A percentile compares a stretch with the other conserved stretches of the same genome.
Evolutionary conservation across 2,329 filamentous ascomycete genomes (phyloP).

Genomic region (Penicillium aurantiogriseum): DNA sequence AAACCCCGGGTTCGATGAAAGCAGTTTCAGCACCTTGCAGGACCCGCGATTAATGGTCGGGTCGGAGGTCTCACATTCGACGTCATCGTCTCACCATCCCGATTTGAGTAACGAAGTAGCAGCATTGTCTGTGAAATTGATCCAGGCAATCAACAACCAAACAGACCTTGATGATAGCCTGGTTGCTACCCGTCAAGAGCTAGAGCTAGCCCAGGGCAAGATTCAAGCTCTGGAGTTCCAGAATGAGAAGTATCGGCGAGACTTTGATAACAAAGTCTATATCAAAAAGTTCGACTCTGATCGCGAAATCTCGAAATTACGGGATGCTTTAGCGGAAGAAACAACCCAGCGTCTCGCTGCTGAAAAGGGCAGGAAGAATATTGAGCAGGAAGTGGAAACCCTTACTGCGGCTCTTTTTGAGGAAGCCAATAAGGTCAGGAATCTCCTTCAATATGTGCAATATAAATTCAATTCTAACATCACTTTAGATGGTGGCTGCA

Average conservation of each 20-base stretch:
- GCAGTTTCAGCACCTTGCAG: slow-evolving; percentile 48
- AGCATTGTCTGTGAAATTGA: slow-evolving; percentile 87
- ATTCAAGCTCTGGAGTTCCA: slow-evolving; percentile 68
- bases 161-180: slow-evolving; percentile 87
- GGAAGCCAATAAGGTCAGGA: slow-evolving; percentile 79
- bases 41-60: slow-evolving; percentile 42
- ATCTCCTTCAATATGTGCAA: neutral
- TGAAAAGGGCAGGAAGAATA: slow-evolving; percentile 79
- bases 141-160: slow-evolving; percentile 96
- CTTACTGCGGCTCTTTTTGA: slow-evolving; percentile 93
- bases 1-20: slow-evolving; percentile 32
- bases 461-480: slow-evolving; percentile 13
- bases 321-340: slow-evolving; percentile 63
- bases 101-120: slow-evolving; percentile 76
- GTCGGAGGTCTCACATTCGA: slow-evolving; percentile 37
- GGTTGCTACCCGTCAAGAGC: slow-evolving; percentile 75
- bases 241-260: slow-evolving; percentile 66
- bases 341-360: slow-evolving; percentile 61
- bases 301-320: slow-evolving; percentile 62
- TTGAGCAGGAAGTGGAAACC: slow-evolving; percentile 88
- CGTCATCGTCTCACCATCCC: slow-evolving; percentile 49
- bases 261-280: slow-evolving; percentile 71
- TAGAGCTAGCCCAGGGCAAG: slow-evolving; percentile 68
- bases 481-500: slow-evolving; percentile 75
- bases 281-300: slow-evolving; percentile 74